Percentiles rank a stretch among this genome's conserved stretches.
Conservation (phyloP, 768 basidiomycete species). For the Tulasnella sp. region DNA sequence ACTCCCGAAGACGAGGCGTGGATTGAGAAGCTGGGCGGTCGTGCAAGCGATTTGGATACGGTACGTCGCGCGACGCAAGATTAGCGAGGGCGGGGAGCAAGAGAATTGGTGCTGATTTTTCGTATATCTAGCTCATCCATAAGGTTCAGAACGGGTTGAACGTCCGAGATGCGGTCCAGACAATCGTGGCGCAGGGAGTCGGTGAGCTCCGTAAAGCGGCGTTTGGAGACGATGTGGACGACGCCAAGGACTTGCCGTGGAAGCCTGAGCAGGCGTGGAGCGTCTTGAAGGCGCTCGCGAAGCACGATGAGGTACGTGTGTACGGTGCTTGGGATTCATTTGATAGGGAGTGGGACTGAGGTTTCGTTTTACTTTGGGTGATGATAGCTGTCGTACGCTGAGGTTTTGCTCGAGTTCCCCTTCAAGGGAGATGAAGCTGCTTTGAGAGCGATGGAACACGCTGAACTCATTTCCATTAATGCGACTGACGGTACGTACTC, state of each 20-base stretch:
- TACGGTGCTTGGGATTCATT: not conserved
- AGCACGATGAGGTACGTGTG: slow-evolving; percentile 44
- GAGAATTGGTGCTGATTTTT: not conserved
- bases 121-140: slow-evolving; percentile 52
- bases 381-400: slow-evolving; percentile 77
- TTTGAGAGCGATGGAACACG: slow-evolving; percentile 33
- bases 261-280: slow-evolving; percentile 79
- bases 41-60: slow-evolving; percentile 79
- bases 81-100: not conserved
- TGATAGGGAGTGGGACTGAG: too few species aligned
- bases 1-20: slow-evolving; percentile 42
- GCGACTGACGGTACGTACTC: slow-evolving; percentile 51
- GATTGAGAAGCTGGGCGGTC: slow-evolving; percentile 73
- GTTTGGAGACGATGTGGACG: slow-evolving; percentile 87
- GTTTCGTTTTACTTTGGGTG: too few species aligned
- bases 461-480: slow-evolving; percentile 58
- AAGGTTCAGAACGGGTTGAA: slow-evolving; percentile 66
- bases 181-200: slow-evolving; percentile 70
- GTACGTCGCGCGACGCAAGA: slow-evolving; percentile 37
- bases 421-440: slow-evolving; percentile 32
- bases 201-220: slow-evolving; percentile 80
- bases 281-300: slow-evolving; percentile 61
- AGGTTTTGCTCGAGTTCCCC: slow-evolving; percentile 63
- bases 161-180: slow-evolving; percentile 76
- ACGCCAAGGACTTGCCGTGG: slow-evolving; percentile 77